Conservation (phyloP, 345 rosid genomes). For the Euphorbia pulcherrima region DNA sequence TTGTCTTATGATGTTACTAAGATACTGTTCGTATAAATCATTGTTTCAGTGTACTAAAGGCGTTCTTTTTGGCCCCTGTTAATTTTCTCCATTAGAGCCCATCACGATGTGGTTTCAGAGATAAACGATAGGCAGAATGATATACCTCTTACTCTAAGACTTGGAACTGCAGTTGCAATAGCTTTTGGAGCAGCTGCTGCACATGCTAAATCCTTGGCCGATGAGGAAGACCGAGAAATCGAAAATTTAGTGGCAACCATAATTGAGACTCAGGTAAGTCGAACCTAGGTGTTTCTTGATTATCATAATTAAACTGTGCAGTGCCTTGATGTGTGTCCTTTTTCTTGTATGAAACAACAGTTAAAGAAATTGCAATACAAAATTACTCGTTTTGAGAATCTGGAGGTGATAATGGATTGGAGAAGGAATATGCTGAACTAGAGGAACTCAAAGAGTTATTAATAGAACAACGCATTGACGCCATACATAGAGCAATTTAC, state of each 20-base stretch:
- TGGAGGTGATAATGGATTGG: constrained; percentile 80
- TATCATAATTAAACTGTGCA: not conserved
- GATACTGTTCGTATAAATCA: constrained; percentile 6
- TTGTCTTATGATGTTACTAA: not conserved
- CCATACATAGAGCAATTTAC: constrained; percentile 40
- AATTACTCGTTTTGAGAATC: constrained; percentile 55
- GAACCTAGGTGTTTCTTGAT: constrained; percentile 1
- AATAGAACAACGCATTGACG: constrained; percentile 23
- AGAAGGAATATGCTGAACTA: constrained; percentile 54
- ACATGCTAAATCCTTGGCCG: constrained; percentile 73
- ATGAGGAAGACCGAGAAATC: constrained; percentile 75
- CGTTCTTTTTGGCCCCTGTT: not conserved
- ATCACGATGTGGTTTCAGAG: constrained; percentile 38
- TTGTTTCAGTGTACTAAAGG: constrained; percentile 6
- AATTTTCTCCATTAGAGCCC: constrained; percentile 36
- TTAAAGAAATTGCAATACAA: constrained; percentile 69
- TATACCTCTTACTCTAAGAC: constrained; percentile 53
- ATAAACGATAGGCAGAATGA: constrained; percentile 41
- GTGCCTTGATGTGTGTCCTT: constrained; percentile 7
- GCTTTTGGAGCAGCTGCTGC: constrained; percentile 83
- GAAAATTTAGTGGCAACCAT: constrained; percentile 55
- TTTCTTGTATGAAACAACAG: constrained; percentile 33
- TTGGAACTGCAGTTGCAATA: constrained; percentile 70
- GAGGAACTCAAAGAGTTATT: constrained; percentile 45
- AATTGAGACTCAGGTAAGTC: constrained; percentile 66